Conservation (phyloP, 2,329 filamentous ascomycete species). For the Sclerotinia borealis region DNA sequence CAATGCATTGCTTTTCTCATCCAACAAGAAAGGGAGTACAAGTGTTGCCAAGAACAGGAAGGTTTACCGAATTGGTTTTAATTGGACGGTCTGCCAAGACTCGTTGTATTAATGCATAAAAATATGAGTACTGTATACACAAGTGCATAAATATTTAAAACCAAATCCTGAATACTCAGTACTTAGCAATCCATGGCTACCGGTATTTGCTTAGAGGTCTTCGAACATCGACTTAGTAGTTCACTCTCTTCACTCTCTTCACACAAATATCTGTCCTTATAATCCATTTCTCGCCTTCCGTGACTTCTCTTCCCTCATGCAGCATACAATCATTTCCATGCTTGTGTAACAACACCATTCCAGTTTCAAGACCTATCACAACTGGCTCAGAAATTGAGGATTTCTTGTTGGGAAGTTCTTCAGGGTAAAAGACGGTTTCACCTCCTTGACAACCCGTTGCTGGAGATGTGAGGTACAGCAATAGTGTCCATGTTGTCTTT, state of each 20-base stretch:
- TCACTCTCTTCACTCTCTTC: constrained; percentile 32
- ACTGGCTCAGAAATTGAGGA: constrained; percentile 53
- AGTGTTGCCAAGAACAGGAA: neutral
- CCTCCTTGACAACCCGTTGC: constrained; percentile 73
- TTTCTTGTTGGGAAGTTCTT: constrained; percentile 45
- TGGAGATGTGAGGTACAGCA: constrained; percentile 77
- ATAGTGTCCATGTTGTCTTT: constrained; percentile 83
- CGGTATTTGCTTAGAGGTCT: neutral
- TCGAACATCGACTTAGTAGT: neutral
- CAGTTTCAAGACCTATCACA: constrained; percentile 69
- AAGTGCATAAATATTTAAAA: neutral
- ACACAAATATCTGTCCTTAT: constrained; percentile 78
- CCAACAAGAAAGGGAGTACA: neutral
- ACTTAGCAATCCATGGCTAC: neutral
- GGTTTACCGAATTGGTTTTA: neutral
- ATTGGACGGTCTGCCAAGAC: neutral
- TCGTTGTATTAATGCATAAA: neutral
- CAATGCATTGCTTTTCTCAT: neutral
- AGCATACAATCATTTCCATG: constrained; percentile 86
- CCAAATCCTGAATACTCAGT: neutral
- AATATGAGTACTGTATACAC: too few species aligned
- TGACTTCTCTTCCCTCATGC: constrained; percentile 80
- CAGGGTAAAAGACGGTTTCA: constrained; percentile 87
- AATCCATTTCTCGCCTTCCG: constrained; percentile 82
- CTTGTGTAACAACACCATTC: constrained; percentile 78